These are phyloP conservation scores for Pelargonium australe DNA, from an alignment of 441 rosid species.

Conservation along the genomic window DNA sequence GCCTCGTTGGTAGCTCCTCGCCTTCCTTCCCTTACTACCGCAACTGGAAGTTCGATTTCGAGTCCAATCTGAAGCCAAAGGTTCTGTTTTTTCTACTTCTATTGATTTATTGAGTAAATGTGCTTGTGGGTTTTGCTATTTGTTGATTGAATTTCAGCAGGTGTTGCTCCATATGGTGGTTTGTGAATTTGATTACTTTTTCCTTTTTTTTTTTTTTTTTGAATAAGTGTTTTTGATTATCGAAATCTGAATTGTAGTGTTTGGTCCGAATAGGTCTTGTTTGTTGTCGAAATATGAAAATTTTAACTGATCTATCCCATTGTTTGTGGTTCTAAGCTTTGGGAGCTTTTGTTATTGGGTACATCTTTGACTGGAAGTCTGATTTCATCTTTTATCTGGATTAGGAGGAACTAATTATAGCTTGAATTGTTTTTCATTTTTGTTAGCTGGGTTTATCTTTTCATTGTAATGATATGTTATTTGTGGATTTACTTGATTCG, in stretches of 20 bases:
- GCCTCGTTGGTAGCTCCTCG: constrained; percentile 60
- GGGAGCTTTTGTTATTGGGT: not conserved
- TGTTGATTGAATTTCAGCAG: not conserved
- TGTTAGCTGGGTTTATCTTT: not conserved
- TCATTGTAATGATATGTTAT: not conserved
- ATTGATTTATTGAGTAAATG: constrained; percentile 14
- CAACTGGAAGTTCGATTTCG: constrained; percentile 72
- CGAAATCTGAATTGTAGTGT: not conserved
- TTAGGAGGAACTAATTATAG: not conserved
- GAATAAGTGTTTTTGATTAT: too few relatives aligned
- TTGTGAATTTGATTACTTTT: constrained; percentile 12
- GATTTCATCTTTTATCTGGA: not conserved
- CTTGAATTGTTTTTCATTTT: not conserved
- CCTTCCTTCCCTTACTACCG: constrained; percentile 81
- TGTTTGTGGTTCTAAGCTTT: not conserved
- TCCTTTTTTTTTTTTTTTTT: not conserved
- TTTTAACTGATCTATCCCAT: not conserved
- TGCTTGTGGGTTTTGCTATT: constrained; percentile 6
- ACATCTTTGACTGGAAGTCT: not conserved
- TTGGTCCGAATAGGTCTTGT: not conserved
- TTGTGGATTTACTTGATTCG: not conserved
- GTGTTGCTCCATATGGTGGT: constrained; percentile 4
- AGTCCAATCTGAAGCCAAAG: constrained; percentile 66
- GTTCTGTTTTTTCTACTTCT: constrained; percentile 20
- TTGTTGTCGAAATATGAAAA: not conserved